Conservation (phyloP, 2,329 filamentous ascomycete species). For the Graphiopsis chlorocephala region DNA sequence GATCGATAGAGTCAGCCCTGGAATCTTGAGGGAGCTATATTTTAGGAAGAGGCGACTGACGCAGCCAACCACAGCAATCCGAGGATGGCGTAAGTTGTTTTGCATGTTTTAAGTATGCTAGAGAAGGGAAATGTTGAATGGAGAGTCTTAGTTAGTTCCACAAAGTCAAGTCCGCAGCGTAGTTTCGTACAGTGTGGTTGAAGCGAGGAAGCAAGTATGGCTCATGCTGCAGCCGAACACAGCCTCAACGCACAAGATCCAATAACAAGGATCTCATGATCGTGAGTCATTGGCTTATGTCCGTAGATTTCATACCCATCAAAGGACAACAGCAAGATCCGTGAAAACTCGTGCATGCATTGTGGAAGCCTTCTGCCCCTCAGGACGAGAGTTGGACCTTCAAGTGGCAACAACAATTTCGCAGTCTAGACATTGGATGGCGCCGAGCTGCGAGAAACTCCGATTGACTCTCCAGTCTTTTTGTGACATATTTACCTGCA, state of each 20-base stretch:
- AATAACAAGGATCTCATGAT: background rate
- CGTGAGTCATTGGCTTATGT: background rate
- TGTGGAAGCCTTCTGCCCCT: too few relatives aligned
- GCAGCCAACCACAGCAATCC: background rate
- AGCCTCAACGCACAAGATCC: background rate
- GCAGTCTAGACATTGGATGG: too few relatives aligned
- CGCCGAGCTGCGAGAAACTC: background rate
- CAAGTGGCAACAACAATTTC: too few relatives aligned
- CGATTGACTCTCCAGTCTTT: background rate
- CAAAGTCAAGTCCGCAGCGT: background rate
- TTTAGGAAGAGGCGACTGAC: constrained; percentile 2
- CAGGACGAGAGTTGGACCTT: background rate
- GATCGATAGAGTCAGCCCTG: background rate
- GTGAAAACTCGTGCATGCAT: background rate
- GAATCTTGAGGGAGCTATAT: too few relatives aligned
- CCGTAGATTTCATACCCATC: background rate
- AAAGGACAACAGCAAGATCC: background rate
- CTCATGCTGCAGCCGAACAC: background rate
- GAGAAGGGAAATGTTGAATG: background rate
- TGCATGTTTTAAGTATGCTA: background rate
- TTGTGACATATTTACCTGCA: background rate
- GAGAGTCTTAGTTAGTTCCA: background rate
- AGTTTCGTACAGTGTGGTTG: background rate
- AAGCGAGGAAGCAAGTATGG: background rate
- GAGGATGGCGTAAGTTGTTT: background rate